phyloP scores from a whole-genome alignment of 1,139 yeast species.

The Candida pseudocylindracea region DNA sequence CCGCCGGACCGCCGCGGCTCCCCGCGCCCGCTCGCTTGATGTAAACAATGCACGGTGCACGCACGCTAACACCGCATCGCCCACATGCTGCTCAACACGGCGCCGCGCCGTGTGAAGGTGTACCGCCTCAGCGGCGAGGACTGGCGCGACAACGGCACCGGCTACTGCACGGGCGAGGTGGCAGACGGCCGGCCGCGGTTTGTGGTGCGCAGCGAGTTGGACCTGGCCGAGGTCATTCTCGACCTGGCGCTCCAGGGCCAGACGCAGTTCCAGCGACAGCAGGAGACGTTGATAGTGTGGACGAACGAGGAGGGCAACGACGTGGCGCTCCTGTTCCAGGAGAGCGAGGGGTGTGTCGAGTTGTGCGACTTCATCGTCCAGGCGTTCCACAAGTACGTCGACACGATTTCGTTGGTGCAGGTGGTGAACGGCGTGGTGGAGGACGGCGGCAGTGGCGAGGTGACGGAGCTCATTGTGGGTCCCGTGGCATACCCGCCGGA shows the following conservation, averaged over 20 bases:
- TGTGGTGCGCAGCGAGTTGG: slow-evolving; percentile 50
- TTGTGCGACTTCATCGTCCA: slow-evolving; percentile 61
- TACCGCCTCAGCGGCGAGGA: slow-evolving; percentile 60
- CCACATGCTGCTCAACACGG: slow-evolving; percentile 1
- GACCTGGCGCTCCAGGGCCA: slow-evolving; percentile 48
- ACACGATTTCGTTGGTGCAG: slow-evolving; percentile 50
- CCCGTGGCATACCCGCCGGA: slow-evolving; percentile 47
- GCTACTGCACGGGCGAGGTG: slow-evolving; percentile 61
- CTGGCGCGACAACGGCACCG: slow-evolving; percentile 91
- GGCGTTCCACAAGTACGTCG: slow-evolving; percentile 34
- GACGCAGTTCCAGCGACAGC: slow-evolving; percentile 80
- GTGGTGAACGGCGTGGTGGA: slow-evolving; percentile 30
- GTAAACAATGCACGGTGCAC: too few relatives aligned
- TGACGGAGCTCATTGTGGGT: slow-evolving; percentile 65
- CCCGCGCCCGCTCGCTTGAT: too few relatives aligned
- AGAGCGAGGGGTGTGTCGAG: slow-evolving; percentile 70
- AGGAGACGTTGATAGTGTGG: slow-evolving; percentile 90
- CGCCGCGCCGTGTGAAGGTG: slow-evolving; percentile 70
- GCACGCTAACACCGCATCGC: too few relatives aligned
- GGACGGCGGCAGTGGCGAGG: slow-evolving; percentile 13
- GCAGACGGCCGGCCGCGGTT: slow-evolving; percentile 30
- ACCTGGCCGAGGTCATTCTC: slow-evolving; percentile 34
- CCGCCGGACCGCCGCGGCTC: too few relatives aligned
- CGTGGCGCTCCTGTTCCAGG: slow-evolving; percentile 83
- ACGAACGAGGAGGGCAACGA: slow-evolving; percentile 62